These are phyloP conservation scores for Cryptococcus floricola DNA, from an alignment of 1,284 basidiomycete genomes.

Conservation along the genomic window DNA sequence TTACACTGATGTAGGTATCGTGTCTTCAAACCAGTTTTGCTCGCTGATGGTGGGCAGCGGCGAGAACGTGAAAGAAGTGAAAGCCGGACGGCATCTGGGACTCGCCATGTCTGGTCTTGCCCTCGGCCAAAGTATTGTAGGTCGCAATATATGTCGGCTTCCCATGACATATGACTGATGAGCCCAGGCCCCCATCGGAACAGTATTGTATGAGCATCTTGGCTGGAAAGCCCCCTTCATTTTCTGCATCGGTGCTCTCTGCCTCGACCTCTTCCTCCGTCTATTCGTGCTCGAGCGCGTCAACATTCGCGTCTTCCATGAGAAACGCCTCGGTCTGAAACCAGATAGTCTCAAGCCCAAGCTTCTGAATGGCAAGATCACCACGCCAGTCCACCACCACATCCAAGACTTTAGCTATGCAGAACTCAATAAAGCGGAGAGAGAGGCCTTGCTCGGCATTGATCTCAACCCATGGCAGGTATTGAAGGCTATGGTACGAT, in stretches of 20 bases:
- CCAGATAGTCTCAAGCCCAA: neutral
- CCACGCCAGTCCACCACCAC: neutral
- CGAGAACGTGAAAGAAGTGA: conserved; percentile 61
- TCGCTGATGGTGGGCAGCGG: conserved; percentile 51
- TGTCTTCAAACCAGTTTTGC: too few species aligned
- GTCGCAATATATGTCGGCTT: conserved; percentile 49
- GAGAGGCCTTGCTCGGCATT: conserved; percentile 6
- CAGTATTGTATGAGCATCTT: conserved; percentile 61
- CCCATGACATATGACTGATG: neutral
- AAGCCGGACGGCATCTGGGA: conserved; percentile 66
- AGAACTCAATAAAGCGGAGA: neutral
- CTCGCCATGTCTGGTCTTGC: conserved; percentile 66
- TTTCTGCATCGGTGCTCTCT: conserved; percentile 60
- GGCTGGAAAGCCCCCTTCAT: conserved; percentile 72
- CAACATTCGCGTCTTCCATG: conserved; percentile 34
- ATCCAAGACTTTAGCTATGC: neutral
- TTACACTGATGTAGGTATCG: too few species aligned
- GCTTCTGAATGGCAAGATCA: neutral
- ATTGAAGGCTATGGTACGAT: conserved; percentile 53
- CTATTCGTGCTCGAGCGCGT: conserved; percentile 53
- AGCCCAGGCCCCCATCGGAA: conserved; percentile 56
- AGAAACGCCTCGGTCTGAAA: neutral
- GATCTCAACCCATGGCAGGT: conserved; percentile 48
- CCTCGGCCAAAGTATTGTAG: conserved; percentile 51
- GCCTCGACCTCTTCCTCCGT: conserved; percentile 59